Evolutionary conservation across 208 protist species (phyloP).

Genomic region (Leishmania lainsoni): DNA sequence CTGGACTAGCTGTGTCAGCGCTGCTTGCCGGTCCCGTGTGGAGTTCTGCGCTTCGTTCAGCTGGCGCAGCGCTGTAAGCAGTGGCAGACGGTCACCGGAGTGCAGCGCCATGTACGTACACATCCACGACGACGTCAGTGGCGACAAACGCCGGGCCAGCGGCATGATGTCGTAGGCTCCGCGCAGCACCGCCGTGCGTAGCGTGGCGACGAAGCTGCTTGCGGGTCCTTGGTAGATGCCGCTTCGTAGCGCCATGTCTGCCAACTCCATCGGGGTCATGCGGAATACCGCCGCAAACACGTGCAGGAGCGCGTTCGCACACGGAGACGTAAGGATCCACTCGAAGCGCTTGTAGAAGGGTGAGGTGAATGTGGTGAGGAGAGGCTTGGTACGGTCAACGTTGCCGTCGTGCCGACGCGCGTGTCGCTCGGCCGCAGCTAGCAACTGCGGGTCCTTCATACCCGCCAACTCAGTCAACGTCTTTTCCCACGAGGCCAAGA

Average conservation of each 20-base stretch:
- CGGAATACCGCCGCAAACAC: constrained; percentile 62
- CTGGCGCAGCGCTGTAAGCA: constrained; percentile 62
- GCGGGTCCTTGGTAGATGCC: constrained; percentile 65
- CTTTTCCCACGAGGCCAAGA: constrained; percentile 20
- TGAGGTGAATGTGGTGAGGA: constrained; percentile 40
- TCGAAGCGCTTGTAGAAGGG: constrained; percentile 44
- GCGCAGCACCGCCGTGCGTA: constrained; percentile 37
- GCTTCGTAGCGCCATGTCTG: constrained; percentile 65
- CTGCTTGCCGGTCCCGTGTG: constrained; percentile 44
- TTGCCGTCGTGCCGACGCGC: constrained; percentile 18
- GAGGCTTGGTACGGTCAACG: not conserved
- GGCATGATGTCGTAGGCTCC: constrained; percentile 70
- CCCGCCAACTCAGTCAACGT: constrained; percentile 26
- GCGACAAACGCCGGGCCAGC: constrained; percentile 67
- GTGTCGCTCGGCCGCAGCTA: constrained; percentile 24
- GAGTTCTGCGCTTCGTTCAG: constrained; percentile 41
- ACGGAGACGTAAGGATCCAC: constrained; percentile 60
- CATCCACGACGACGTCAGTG: constrained; percentile 61
- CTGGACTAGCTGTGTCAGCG: constrained; percentile 51
- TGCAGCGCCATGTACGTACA: constrained; percentile 71
- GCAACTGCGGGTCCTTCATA: constrained; percentile 14
- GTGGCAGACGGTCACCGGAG: constrained; percentile 65
- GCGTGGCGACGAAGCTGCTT: constrained; percentile 43
- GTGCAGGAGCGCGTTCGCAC: constrained; percentile 79
- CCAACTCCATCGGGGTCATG: constrained; percentile 66